phyloP scores from a whole-genome alignment of 192 early-diverging fungal species.

The Dissophora ornata region DNA sequence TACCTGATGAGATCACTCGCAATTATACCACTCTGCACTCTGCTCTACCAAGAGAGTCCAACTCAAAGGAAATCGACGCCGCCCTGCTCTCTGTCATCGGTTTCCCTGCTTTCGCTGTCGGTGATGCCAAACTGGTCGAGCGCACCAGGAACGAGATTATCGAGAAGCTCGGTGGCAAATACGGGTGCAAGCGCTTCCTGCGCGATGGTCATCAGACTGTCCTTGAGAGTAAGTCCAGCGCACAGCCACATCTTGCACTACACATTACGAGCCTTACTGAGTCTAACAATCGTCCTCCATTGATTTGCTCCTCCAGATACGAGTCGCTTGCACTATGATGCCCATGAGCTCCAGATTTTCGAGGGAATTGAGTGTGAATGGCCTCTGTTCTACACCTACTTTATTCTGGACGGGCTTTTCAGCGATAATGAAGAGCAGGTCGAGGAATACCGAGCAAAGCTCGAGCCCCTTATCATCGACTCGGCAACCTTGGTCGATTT shows the following conservation, averaged over 20 bases:
- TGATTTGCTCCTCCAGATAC: no score
- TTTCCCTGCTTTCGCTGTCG: constrained; percentile 89
- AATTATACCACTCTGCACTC: constrained; percentile 84
- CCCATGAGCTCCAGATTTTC: constrained; percentile 84
- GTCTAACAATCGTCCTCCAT: no score
- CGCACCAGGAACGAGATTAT: constrained; percentile 79
- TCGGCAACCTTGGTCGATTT: constrained; percentile 68
- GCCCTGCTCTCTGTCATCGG: constrained; percentile 86
- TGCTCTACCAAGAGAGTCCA: constrained; percentile 84
- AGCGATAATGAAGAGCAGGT: constrained; percentile 72
- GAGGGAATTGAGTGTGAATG: constrained; percentile 90
- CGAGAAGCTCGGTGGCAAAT: constrained; percentile 82
- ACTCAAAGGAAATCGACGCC: constrained; percentile 88
- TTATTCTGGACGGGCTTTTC: constrained; percentile 86
- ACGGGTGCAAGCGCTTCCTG: constrained; percentile 88
- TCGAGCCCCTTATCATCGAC: constrained; percentile 78
- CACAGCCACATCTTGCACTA: not conserved
- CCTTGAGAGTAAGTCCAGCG: constrained; percentile 61
- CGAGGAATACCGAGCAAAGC: constrained; percentile 74
- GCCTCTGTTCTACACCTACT: constrained; percentile 91
- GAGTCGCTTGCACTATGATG: constrained; percentile 81
- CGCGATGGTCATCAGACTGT: constrained; percentile 89
- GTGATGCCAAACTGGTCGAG: constrained; percentile 71
- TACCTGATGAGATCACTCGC: constrained; percentile 88
- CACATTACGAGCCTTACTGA: no score